Base-by-base conservation (phyloP, 768 basidiomycete genomes). In the Austroboletus eburneus region DNA sequence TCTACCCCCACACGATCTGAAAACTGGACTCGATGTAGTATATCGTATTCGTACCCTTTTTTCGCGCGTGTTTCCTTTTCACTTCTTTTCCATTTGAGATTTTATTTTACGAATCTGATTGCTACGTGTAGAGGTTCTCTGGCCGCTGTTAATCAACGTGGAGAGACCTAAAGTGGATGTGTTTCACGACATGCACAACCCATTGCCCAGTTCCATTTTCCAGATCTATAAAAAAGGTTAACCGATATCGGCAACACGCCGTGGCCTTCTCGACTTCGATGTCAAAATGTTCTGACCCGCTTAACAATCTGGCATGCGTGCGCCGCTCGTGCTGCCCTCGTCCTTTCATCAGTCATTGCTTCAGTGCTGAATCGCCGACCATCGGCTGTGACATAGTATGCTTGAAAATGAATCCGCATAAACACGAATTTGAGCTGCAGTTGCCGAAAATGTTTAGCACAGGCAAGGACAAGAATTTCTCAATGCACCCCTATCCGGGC, bases 1-100 rank as follows among this genome's bases (percentile, higher is more conserved):
- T 39, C 45, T 44, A 50, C 48, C 58, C 32, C 32, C 32, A 45
- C 56, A 45, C 51, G 49, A 33, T 55, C 52, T 43, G 27, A 5
- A n/a, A n/a, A n/a, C n/a, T n/a, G n/a, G n/a, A n/a, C n/a, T n/a
- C n/a, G n/a, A n/a, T n/a, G n/a, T n/a, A n/a, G n/a, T n/a, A n/a
- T n/a, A n/a, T n/a, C n/a, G n/a, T n/a, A n/a, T n/a, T n/a, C n/a
- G n/a, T n/a, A n/a, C n/a, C n/a, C n/a, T n/a, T n/a, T n/a, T n/a
- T n/a, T n/a, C n/a, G n/a, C n/a, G n/a, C n/a, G n/a, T 10, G 25
- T 21, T 35, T 23, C 22, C 39, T 47, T 48, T 27, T 27, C 10
- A 10, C 25, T 27, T 27, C 25, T 5, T 27, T 27, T 10, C 25
- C 25, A 10, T 27, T 27, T 27, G 10, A 27, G 30, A 50, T 50